These are phyloP conservation scores for Ajuga chamaepitys DNA, from an alignment of 257 asterid genomes.

Conservation along the genomic window DNA sequence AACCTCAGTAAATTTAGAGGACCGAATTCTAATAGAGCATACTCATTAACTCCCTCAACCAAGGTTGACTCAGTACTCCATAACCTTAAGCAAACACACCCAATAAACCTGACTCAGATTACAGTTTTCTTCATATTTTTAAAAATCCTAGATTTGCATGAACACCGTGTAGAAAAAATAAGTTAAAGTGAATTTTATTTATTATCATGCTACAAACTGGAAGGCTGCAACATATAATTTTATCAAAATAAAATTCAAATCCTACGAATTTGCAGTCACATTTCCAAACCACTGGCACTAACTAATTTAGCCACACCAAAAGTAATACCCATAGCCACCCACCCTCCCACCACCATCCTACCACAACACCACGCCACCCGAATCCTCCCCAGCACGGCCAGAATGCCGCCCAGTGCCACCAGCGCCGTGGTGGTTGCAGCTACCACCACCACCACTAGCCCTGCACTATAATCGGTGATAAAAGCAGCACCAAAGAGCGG, in stretches of 20 bases:
- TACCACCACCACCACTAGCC: constrained; percentile 35
- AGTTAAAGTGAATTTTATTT: too few species aligned
- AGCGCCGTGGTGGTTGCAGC: constrained; percentile 37
- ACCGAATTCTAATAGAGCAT: too few species aligned
- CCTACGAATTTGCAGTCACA: constrained; percentile 24
- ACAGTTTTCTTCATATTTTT: too few species aligned
- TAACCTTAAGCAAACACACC: too few species aligned
- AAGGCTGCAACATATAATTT: too few species aligned
- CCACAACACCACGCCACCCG: constrained; percentile 31
- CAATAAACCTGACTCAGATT: too few species aligned
- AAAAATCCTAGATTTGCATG: too few species aligned
- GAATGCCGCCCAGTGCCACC: constrained; percentile 37
- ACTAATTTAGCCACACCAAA: constrained; percentile 43
- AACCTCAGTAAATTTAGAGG: too few species aligned
- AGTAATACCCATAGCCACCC: constrained; percentile 70
- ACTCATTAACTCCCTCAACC: too few species aligned
- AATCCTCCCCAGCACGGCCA: constrained; percentile 42
- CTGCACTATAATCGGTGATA: constrained; percentile 25
- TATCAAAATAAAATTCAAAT: too few species aligned
- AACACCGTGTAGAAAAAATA: not conserved
- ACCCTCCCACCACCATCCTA: constrained; percentile 58
- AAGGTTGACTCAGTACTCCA: too few species aligned
- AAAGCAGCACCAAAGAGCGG: constrained; percentile 55
- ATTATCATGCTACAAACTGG: not conserved
- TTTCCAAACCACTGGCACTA: constrained; percentile 24